Conservation (phyloP, 1,139 yeast species). For the Hansenula lynferdii region DNA sequence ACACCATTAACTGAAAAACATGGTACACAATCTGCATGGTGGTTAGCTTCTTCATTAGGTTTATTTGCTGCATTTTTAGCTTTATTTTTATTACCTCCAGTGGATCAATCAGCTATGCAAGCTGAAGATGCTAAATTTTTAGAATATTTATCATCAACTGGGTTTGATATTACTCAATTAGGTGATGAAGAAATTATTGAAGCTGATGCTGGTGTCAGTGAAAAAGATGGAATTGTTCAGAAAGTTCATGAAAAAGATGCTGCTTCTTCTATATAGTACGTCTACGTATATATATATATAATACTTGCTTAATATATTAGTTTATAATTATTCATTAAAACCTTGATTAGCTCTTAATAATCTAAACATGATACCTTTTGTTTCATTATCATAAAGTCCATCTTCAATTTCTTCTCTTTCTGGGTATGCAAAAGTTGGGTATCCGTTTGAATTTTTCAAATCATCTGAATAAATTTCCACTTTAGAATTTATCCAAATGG, state of each 20-base stretch:
- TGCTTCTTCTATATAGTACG: too few relatives aligned
- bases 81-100: conserved; percentile 68
- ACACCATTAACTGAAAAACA: conserved; percentile 58
- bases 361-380: conserved; percentile 9
- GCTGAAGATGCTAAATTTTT: conserved; percentile 72
- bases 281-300: too few relatives aligned
- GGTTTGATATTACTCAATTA: conserved; percentile 45
- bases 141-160: conserved; percentile 53
- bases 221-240: neutral
- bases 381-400: conserved; percentile 9
- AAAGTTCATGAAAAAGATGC: conserved; percentile 4
- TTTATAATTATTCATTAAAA: neutral
- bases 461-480: conserved; percentile 19
- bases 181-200: conserved; percentile 18
- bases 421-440: conserved; percentile 11
- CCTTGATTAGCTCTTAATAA: conserved; percentile 3
- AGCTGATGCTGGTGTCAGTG: neutral
- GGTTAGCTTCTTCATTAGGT: conserved; percentile 74
- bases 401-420: conserved; percentile 5
- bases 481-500: conserved; percentile 48
- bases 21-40: conserved; percentile 75
- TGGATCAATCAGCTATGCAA: conserved; percentile 78
- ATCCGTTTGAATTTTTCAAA: conserved; percentile 6
- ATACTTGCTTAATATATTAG: too few relatives aligned
- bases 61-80: conserved; percentile 66